Conservation (phyloP, 768 basidiomycete genomes). For the Trametes cingulata region DNA sequence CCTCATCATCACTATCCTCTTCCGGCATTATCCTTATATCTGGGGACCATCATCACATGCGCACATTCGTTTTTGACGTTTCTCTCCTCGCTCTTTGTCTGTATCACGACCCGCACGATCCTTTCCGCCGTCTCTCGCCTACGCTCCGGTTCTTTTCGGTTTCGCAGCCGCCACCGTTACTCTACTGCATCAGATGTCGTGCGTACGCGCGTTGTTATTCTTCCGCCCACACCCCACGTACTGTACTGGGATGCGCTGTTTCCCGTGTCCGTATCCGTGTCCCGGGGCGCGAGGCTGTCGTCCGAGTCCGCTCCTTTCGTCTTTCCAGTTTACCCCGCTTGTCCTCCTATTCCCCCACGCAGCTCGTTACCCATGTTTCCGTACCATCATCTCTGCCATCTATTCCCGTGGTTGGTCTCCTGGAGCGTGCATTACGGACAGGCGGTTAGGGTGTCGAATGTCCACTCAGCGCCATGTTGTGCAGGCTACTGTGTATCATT, state of each 20-base stretch:
- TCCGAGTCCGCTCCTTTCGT: conserved; percentile 4
- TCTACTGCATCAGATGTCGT: conserved; percentile 16
- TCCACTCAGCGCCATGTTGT: conserved; percentile 17
- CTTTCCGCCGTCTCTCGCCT: conserved; percentile 13
- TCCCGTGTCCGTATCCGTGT: neutral
- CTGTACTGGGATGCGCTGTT: neutral
- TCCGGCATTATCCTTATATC: conserved; percentile 26
- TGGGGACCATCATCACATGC: conserved; percentile 24
- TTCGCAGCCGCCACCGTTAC: conserved; percentile 12
- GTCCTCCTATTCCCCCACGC: neutral
- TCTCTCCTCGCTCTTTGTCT: conserved; percentile 16
- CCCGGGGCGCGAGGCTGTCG: neutral
- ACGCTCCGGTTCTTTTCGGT: conserved; percentile 1
- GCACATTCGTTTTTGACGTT: conserved; percentile 22
- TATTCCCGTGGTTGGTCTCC: conserved; percentile 10
- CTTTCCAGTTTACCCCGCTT: conserved; percentile 1
- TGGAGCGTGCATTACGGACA: conserved; percentile 14
- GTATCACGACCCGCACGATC: conserved; percentile 26
- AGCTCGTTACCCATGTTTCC: neutral
- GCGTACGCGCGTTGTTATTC: conserved; percentile 14
- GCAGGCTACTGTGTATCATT: conserved; percentile 25
- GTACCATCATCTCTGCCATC: conserved; percentile 15
- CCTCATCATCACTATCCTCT: conserved; percentile 16
- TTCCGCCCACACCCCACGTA: neutral
- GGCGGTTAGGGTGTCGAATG: conserved; percentile 20